Evolutionary conservation across 1,284 basidiomycete species (phyloP), one percentile per base, ranked within the genome.

Genomic region (Microbotryomycetes sp.): DNA sequence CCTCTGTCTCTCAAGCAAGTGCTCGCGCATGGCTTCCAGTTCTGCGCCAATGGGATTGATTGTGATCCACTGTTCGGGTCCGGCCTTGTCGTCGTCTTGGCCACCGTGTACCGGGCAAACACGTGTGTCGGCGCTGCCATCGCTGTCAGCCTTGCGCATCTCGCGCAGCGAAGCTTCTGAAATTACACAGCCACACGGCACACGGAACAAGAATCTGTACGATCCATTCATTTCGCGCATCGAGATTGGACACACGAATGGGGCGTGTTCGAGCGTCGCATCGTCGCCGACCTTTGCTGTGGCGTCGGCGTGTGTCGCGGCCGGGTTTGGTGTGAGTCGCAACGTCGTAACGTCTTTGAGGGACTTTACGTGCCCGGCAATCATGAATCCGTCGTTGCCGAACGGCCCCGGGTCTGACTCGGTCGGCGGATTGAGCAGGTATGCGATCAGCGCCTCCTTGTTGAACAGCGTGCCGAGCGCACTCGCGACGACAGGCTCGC

Each of bases 141-240:
- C 51, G 13, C 51, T 54, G 18, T 59, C 64, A 11, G 59, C 64
- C 28, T 56, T 41, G n/a, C 68, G 31, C 54, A 71, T 56, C 53
- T 69, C 83, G 63, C 83, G 84, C 47, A 91, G 78, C 4, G 85
- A 88, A 0, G 83, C 84, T 59, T 86, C 84, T 4, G 87, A 85
- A 75, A 91, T 86, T 31, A 89, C 89, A 73, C 89, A 92, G n/a
- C 91, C 91, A 71, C 91, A 96, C 0, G 85, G 77, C n/a, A 80
- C 78, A 65, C 94, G 76, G 73, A 91, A 93, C 59, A 91, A 83
- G 74, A 96, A 96, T 0, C 89, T 88, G 56, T 88, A 82, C 0
- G 77, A 74, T n/a, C 91, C 91, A 64, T 89, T 90, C 90, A 96
- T 94, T 77, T 94, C 92, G 73, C 90, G 89, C 67, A 91, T 78